These are phyloP conservation scores for Coemansia sp. DNA, from an alignment of 192 early-diverging fungal genomes.

Conservation along the genomic window DNA sequence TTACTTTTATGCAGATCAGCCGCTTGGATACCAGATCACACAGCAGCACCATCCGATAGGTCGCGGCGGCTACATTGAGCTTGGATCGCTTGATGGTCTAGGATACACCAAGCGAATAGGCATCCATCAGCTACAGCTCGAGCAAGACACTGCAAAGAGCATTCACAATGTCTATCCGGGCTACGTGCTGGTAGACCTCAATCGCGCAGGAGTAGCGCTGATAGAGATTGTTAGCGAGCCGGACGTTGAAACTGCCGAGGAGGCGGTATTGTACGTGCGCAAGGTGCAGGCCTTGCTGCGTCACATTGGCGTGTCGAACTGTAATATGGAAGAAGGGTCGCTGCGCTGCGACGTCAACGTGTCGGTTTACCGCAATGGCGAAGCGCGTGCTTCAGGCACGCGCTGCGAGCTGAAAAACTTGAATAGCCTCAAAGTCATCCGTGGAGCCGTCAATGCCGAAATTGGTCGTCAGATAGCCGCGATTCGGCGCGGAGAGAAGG, in stretches of 20 bases:
- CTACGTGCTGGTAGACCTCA: slow-evolving; percentile 68
- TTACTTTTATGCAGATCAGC: slow-evolving; percentile 93
- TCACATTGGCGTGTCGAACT: slow-evolving; percentile 66
- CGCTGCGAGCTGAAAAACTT: slow-evolving; percentile 81
- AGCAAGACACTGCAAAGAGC: slow-evolving; percentile 92
- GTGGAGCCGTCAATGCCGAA: slow-evolving; percentile 79
- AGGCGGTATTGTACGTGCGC: slow-evolving; percentile 73
- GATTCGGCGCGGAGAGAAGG: slow-evolving; percentile 53
- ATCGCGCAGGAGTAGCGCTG: slow-evolving; percentile 82
- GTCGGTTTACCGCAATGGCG: slow-evolving; percentile 62
- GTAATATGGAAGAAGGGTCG: slow-evolving; percentile 89
- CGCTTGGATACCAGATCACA: slow-evolving; percentile 94
- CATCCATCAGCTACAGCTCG: slow-evolving; percentile 87
- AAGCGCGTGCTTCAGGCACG: slow-evolving; percentile 56
- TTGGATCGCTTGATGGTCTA: slow-evolving; percentile 62
- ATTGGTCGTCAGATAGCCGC: slow-evolving; percentile 67
- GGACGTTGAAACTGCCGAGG: slow-evolving; percentile 72
- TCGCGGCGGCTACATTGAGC: slow-evolving; percentile 60
- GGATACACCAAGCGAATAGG: slow-evolving; percentile 52
- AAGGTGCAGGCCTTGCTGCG: slow-evolving; percentile 76
- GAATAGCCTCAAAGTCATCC: slow-evolving; percentile 68
- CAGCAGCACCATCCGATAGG: slow-evolving; percentile 83
- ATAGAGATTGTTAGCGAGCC: slow-evolving; percentile 93
- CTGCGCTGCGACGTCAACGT: slow-evolving; percentile 93
- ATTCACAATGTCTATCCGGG: slow-evolving; percentile 64